Percentiles rank a stretch among this genome's conserved stretches.
These are phyloP conservation scores for Apostasia shenzhenica DNA, from an alignment of 106 monocot genomes.

Conservation along the genomic window DNA sequence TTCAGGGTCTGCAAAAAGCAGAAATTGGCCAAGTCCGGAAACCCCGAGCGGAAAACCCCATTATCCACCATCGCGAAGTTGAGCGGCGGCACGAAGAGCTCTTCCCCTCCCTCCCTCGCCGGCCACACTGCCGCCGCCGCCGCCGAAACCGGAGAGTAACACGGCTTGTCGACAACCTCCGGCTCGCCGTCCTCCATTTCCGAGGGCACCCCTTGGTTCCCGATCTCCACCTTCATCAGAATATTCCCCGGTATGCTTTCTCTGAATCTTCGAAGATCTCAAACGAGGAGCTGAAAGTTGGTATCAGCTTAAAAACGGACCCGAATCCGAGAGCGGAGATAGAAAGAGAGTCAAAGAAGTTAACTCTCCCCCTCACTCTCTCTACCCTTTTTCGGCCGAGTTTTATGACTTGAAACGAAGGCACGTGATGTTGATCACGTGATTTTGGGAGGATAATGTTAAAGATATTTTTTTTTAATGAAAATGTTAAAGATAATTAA, in stretches of 20 bases:
- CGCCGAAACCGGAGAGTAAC: not conserved
- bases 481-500: too few species aligned
- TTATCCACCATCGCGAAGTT: constrained; percentile 62
- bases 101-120: constrained; percentile 7
- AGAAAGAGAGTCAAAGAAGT: too few species aligned
- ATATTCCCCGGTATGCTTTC: constrained; percentile 4
- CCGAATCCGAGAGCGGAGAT: not conserved
- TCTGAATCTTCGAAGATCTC: not conserved
- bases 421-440: too few species aligned
- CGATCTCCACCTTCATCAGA: constrained; percentile 4
- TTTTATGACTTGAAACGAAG: too few species aligned
- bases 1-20: constrained; percentile 37
- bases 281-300: not conserved
- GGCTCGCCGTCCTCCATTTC: not conserved
- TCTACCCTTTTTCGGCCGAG: too few species aligned
- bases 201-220: not conserved
- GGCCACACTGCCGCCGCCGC: not conserved
- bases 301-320: not conserved
- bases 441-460: too few species aligned
- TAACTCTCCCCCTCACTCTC: too few species aligned
- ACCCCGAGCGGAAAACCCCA: constrained; percentile 60
- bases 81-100: constrained; percentile 45
- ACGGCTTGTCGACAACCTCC: not conserved
- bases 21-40: constrained; percentile 42
- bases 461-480: too few species aligned